Evolutionary conservation across 805 yeast species (phyloP).

Genomic region (Myxozyma lipomycoides): DNA sequence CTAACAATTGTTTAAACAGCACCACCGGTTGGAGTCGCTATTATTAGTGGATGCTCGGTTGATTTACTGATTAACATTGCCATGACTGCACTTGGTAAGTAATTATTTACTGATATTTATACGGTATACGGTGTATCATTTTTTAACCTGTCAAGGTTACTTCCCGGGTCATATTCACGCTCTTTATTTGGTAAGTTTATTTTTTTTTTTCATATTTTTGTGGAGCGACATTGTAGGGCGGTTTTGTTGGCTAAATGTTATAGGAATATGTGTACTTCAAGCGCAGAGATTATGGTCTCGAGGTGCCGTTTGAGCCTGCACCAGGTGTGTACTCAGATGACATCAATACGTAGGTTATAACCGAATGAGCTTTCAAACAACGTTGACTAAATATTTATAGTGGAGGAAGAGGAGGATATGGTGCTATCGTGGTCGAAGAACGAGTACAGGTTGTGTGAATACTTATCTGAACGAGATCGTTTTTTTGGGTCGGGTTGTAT

Average conservation of each 20-base stretch:
- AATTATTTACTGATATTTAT: neutral
- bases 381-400: neutral
- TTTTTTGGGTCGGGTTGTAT: too few relatives aligned
- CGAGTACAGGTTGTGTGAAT: neutral
- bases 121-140: neutral
- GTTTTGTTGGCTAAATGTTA: neutral
- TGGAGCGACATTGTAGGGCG: neutral
- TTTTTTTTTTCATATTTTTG: neutral
- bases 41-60: constrained; percentile 42
- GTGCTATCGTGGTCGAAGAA: constrained; percentile 24
- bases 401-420: constrained; percentile 27
- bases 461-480: too few relatives aligned
- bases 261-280: constrained; percentile 22
- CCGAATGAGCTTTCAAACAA: neutral
- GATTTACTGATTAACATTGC: constrained; percentile 53
- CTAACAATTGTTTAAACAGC: constrained; percentile 3
- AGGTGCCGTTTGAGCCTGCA: constrained; percentile 17
- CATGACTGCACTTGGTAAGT: constrained; percentile 46
- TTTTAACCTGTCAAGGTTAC: constrained; percentile 41
- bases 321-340: constrained; percentile 26
- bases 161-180: constrained; percentile 49
- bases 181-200: constrained; percentile 17
- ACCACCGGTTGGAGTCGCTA: constrained; percentile 27
- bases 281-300: constrained; percentile 20
- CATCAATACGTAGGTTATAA: constrained; percentile 13